Conservation (phyloP, 2,329 filamentous ascomycete species). For the Curvularia eragrostidis region DNA sequence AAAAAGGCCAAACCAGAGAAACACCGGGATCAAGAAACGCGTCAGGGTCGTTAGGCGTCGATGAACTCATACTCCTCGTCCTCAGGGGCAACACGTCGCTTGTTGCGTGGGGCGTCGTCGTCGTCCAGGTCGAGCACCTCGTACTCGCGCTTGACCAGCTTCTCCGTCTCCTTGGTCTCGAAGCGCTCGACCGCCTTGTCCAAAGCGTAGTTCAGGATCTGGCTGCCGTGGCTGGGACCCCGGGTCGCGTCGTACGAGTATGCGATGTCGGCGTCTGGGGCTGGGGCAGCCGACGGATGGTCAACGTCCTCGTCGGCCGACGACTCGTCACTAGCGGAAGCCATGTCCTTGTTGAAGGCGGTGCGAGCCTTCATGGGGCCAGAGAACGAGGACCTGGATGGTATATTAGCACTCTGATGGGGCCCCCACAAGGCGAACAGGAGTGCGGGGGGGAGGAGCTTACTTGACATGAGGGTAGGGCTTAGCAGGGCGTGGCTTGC, state of each 20-base stretch:
- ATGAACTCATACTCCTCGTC: slow-evolving; percentile 54
- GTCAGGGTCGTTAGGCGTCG: slow-evolving; percentile 33
- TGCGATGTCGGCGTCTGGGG: slow-evolving; percentile 58
- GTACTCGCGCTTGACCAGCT: slow-evolving; percentile 66
- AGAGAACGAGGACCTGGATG: slow-evolving; percentile 27
- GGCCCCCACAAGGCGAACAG: not conserved
- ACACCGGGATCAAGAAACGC: slow-evolving; percentile 9
- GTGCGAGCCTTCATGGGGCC: slow-evolving; percentile 45
- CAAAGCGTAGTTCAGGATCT: slow-evolving; percentile 64
- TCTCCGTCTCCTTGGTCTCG: slow-evolving; percentile 66
- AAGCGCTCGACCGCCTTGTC: slow-evolving; percentile 65
- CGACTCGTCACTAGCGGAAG: slow-evolving; percentile 48
- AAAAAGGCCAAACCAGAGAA: slow-evolving; percentile 16
- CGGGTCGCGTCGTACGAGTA: slow-evolving; percentile 62
- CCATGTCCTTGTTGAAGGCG: slow-evolving; percentile 54
- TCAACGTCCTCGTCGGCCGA: slow-evolving; percentile 56
- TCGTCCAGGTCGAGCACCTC: slow-evolving; percentile 57
- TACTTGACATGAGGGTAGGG: slow-evolving; percentile 40
- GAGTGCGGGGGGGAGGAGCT: slow-evolving; percentile 15
- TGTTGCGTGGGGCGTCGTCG: slow-evolving; percentile 40
- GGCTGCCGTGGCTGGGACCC: slow-evolving; percentile 61
- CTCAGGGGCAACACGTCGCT: slow-evolving; percentile 44
- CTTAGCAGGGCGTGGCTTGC: slow-evolving; percentile 48
- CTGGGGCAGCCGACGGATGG: slow-evolving; percentile 54
- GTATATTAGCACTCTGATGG: slow-evolving; percentile 22